Percentiles rank a stretch among this genome's conserved stretches.
phyloP scores from a whole-genome alignment of 2,329 filamentous ascomycete species.

The Pseudohalonectria lignicola region DNA sequence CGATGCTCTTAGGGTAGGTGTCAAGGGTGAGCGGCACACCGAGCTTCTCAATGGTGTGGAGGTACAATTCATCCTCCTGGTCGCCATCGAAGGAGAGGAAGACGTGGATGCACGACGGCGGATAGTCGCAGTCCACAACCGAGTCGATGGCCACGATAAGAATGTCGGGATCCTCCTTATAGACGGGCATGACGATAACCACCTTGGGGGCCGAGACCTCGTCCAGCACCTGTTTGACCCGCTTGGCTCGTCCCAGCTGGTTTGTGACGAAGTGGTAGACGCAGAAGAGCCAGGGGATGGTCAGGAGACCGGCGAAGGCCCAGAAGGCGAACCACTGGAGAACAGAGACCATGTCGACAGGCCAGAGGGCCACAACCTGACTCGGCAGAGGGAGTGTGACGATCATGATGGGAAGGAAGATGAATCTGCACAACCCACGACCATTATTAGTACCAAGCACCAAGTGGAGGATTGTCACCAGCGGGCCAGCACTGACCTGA shows the following conservation, averaged over 20 bases:
- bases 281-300: slow-evolving; percentile 85
- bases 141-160: slow-evolving; percentile 82
- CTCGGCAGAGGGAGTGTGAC: slow-evolving; percentile 78
- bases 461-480: too few species aligned
- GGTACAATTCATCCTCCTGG: slow-evolving; percentile 77
- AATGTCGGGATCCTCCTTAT: slow-evolving; percentile 79
- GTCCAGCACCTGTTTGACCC: slow-evolving; percentile 75
- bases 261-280: slow-evolving; percentile 86
- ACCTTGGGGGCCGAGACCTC: slow-evolving; percentile 83
- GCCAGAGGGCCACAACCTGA: slow-evolving; percentile 63
- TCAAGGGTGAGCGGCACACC: slow-evolving; percentile 70
- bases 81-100: slow-evolving; percentile 94
- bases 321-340: slow-evolving; percentile 96
- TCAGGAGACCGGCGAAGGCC: slow-evolving; percentile 76
- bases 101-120: slow-evolving; percentile 81
- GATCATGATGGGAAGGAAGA: slow-evolving; percentile 90
- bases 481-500: slow-evolving; percentile 1
- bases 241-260: slow-evolving; percentile 68
- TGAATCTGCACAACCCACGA: slow-evolving; percentile 37
- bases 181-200: slow-evolving; percentile 94
- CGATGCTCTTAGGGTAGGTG: slow-evolving; percentile 79
- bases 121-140: slow-evolving; percentile 88
- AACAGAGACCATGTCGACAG: slow-evolving; percentile 51
- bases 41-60: slow-evolving; percentile 74
- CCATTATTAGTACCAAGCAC: too few species aligned